Evolutionary conservation across 225 moss, liverwort and hornwort species (phyloP), one percentile per base, ranked within the genome.

Genomic region (Physcomitrellopsis africana): DNA sequence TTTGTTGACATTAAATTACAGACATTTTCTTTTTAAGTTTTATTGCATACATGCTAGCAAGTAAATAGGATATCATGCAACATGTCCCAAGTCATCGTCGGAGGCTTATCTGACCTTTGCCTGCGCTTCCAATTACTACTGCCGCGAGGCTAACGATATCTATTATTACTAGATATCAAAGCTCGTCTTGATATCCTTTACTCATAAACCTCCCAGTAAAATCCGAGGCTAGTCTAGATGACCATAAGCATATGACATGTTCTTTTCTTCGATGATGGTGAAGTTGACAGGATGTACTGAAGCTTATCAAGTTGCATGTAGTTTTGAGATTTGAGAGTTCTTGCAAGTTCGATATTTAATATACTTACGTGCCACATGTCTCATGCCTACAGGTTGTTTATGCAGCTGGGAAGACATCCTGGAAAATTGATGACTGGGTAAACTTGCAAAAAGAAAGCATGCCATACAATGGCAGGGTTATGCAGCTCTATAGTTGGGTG

Each of bases 401-500:
- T 65, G 89, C 81, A 65, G 86, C 93, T 45, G 88, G 80, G 56
- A 87, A 80, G 73, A 91, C 92, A 17, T 80, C 91, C 37, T 82
- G 81, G 81, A 86, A 88, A 8, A 85, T 94, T 23, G 83, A 80
- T 43, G 82, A 77, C 48, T 84, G 85, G 80, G 67, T 94, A n/a
- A 89, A 89, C 69, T 78, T 85, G 64, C 87, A 87, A 69, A 75
- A 70, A 45, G 91, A 94, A 70, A 80, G 82, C 63, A 65, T 80
- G 41, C 77, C 87, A 45, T 27, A 64, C 5, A 85, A 87, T 55
- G 96, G 92, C 44, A 87, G 74, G 66, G 88, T 91, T 69, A 86
- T 91, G 67, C 86, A 81, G 63, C 78, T 93, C 15, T 90, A 81
- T 60, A 97, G 86, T 77, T 97, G 89, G 66, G 86, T 97, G n/a